These are phyloP conservation scores for Stenogyne calaminthoides DNA, from an alignment of 305 asterid species.

Conservation along the genomic window DNA sequence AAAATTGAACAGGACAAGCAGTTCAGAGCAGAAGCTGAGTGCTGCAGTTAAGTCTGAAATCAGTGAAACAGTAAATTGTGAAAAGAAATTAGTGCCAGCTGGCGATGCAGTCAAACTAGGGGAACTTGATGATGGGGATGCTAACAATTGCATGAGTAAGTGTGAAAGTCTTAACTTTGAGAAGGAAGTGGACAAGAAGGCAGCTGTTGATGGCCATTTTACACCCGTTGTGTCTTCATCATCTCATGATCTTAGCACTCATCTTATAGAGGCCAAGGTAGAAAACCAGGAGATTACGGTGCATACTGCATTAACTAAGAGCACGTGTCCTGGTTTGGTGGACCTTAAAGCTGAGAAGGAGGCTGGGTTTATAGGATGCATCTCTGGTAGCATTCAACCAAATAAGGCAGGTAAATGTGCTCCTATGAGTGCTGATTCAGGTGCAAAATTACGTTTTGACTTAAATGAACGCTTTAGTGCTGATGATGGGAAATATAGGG, in stretches of 20 bases:
- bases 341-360: slow-evolving; percentile 32
- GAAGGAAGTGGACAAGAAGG: slow-evolving; percentile 23
- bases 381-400: slow-evolving; percentile 22
- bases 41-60: slow-evolving; percentile 37
- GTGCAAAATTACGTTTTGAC: slow-evolving; percentile 66
- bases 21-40: slow-evolving; percentile 9
- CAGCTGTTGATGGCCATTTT: slow-evolving; percentile 26
- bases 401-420: slow-evolving; percentile 37
- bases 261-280: slow-evolving; percentile 14
- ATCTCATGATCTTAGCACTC: slow-evolving; percentile 31
- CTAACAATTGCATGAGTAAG: slow-evolving; percentile 21
- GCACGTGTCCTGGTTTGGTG: slow-evolving; percentile 28
- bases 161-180: slow-evolving; percentile 34
- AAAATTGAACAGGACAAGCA: slow-evolving; percentile 23
- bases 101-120: slow-evolving; percentile 29
- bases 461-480: slow-evolving; percentile 73
- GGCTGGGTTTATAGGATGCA: slow-evolving; percentile 14
- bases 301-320: slow-evolving; percentile 25
- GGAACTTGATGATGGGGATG: slow-evolving; percentile 34
- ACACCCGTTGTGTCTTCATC: slow-evolving; percentile 30
- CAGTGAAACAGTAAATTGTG: slow-evolving; percentile 34
- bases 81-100: slow-evolving; percentile 31
- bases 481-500: slow-evolving; percentile 77
- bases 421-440: slow-evolving; percentile 21
- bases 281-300: slow-evolving; percentile 28